A percentile compares a stretch with the other conserved stretches of the same genome.
These are phyloP conservation scores for Euphorbia peplus DNA, from an alignment of 345 rosid genomes.

Conservation along the genomic window DNA sequence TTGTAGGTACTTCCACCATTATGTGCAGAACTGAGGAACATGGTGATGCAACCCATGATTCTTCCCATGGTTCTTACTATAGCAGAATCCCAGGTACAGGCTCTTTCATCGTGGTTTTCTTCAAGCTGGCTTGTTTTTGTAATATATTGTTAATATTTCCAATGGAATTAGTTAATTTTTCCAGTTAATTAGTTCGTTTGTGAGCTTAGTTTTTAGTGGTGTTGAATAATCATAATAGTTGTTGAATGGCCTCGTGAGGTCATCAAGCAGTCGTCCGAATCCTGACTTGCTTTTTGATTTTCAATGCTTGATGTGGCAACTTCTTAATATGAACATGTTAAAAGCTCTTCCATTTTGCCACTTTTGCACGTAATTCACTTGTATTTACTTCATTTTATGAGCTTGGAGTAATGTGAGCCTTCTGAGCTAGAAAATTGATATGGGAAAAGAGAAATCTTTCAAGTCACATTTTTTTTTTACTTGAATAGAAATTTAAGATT, in stretches of 20 bases:
- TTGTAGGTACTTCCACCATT: slow-evolving; percentile 95
- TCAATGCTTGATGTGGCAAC: not conserved
- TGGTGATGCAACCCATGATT: slow-evolving; percentile 95
- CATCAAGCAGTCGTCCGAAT: not conserved
- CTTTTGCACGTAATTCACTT: not conserved
- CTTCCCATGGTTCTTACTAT: slow-evolving; percentile 95
- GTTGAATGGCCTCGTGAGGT: slow-evolving; percentile 6
- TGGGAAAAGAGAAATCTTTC: not conserved
- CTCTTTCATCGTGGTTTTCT: slow-evolving; percentile 16
- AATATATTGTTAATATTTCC: slow-evolving; percentile 9
- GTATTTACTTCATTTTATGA: not conserved
- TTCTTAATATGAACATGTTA: not conserved
- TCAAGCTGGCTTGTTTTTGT: slow-evolving; percentile 2
- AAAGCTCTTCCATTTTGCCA: not conserved
- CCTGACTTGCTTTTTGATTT: not conserved
- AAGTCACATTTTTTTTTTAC: not conserved
- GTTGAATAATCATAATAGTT: not conserved
- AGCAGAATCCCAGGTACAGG: slow-evolving; percentile 87
- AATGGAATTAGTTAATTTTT: not conserved
- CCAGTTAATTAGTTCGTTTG: not conserved
- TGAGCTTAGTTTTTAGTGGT: not conserved
- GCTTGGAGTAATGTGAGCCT: not conserved
- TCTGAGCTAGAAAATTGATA: not conserved
- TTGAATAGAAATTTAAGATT: not conserved
- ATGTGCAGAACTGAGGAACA: slow-evolving; percentile 95